Evolutionary conservation across 345 rosid genomes (phyloP).

Genomic region (Dipteronia dyeriana): DNA sequence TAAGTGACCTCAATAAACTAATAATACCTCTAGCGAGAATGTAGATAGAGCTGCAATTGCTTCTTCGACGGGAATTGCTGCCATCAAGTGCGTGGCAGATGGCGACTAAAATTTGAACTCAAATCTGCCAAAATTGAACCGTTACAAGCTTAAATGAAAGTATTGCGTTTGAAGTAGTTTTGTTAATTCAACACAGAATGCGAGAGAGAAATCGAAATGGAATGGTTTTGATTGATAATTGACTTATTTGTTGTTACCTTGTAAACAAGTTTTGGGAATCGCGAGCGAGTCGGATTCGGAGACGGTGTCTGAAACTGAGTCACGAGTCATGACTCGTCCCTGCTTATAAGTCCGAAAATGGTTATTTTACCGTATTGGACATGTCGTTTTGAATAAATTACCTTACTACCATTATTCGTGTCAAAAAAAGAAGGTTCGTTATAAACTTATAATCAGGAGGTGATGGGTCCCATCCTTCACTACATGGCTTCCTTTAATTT

Average conservation of each 20-base stretch:
- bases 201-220: conserved; percentile 7
- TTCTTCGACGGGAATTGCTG: no score
- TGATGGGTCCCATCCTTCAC: background rate
- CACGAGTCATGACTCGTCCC: background rate
- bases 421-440: background rate
- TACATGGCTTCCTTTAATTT: background rate
- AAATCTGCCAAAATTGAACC: no score
- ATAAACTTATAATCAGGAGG: no score
- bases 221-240: background rate
- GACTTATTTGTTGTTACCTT: background rate
- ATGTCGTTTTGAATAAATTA: background rate
- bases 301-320: conserved; percentile 15
- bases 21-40: conserved; percentile 79
- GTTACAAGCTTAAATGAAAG: no score
- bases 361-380: no score
- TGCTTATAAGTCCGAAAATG: background rate
- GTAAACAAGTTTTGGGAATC: background rate
- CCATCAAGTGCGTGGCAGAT: no score
- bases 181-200: no score
- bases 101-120: no score
- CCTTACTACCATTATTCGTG: background rate
- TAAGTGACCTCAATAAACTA: background rate
- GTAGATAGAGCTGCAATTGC: no score
- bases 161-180: no score
- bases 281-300: conserved; percentile 11